Percentiles rank a stretch among this genome's conserved stretches.
phyloP scores from a whole-genome alignment of 768 basidiomycete genomes.

The Strobilomyces confusus region DNA sequence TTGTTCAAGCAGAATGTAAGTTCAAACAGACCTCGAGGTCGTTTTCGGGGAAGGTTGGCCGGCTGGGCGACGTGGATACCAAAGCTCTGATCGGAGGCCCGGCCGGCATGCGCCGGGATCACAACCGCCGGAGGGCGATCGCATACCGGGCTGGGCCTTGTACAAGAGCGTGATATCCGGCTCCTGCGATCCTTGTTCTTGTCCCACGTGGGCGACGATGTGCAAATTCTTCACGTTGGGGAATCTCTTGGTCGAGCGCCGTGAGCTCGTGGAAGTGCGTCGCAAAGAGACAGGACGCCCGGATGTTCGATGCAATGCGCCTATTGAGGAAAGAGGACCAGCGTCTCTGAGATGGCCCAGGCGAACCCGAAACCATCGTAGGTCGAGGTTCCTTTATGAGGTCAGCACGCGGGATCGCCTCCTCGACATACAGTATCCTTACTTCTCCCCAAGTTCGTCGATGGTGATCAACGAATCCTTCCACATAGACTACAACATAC shows the following conservation, averaged over 20 bases:
- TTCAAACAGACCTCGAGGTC: slow-evolving; percentile 68
- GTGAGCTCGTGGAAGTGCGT: slow-evolving; percentile 99
- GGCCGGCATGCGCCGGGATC: neutral
- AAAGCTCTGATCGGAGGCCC: slow-evolving; percentile 91
- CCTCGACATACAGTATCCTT: slow-evolving; percentile 27
- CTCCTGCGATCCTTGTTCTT: slow-evolving; percentile 43
- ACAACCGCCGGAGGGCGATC: neutral
- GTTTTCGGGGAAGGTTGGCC: too few species aligned
- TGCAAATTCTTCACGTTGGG: slow-evolving; percentile 92
- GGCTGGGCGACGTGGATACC: slow-evolving; percentile 97
- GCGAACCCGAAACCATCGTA: slow-evolving; percentile 98
- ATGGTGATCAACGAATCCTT: slow-evolving; percentile 94
- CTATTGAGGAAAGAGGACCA: slow-evolving; percentile 36
- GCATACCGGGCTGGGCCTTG: slow-evolving; percentile 71
- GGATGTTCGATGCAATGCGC: slow-evolving; percentile 88
- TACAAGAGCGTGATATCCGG: slow-evolving; percentile 81
- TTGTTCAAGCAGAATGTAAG: neutral
- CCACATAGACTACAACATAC: slow-evolving; percentile 66
- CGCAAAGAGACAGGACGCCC: slow-evolving; percentile 93
- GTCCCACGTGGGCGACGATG: slow-evolving; percentile 87
- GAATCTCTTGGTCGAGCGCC: slow-evolving; percentile 77
- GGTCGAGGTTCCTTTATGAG: slow-evolving; percentile 75
- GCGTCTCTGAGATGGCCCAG: slow-evolving; percentile 93
- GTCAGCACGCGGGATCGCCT: slow-evolving; percentile 63
- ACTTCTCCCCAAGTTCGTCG: slow-evolving; percentile 93